These are phyloP conservation scores for Vaccinium myrtillus DNA, from an alignment of 148 eudicot species.

Conservation along the genomic window DNA sequence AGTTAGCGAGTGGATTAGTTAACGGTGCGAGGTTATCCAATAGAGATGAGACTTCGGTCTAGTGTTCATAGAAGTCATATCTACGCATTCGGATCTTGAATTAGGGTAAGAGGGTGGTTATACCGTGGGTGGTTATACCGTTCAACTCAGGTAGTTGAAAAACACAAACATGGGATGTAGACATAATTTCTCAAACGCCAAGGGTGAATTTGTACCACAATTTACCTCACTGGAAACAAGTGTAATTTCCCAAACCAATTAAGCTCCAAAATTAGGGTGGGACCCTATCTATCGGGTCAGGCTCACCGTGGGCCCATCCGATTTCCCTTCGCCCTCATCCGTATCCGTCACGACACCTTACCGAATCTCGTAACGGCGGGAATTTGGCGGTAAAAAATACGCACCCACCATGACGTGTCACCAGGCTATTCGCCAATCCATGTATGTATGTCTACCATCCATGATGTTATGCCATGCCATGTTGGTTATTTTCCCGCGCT, in stretches of 20 bases:
- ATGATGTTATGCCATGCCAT: slow-evolving; percentile 13
- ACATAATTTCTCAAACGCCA: neutral
- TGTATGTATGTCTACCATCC: slow-evolving; percentile 4
- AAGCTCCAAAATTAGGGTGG: neutral
- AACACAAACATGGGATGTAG: no score
- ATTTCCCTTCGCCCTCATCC: neutral
- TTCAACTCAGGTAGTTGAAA: no score
- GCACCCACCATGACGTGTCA: neutral
- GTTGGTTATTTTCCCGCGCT: slow-evolving; percentile 31
- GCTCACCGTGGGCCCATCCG: no score
- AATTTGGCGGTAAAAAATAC: slow-evolving; percentile 10
- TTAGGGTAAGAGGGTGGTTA: no score
- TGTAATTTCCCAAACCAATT: neutral
- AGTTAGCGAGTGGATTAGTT: no score
- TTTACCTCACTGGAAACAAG: neutral
- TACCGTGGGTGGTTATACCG: no score
- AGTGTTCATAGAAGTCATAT: no score
- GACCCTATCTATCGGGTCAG: neutral
- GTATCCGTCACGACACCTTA: neutral
- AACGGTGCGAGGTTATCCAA: no score
- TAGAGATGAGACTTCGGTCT: no score
- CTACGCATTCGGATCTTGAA: no score
- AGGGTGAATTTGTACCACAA: neutral
- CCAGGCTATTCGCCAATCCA: neutral
- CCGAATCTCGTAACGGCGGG: neutral